A percentile compares a stretch with the other conserved stretches of the same genome.
phyloP scores from a whole-genome alignment of 1,139 yeast genomes.

The Lodderomyces theae region DNA sequence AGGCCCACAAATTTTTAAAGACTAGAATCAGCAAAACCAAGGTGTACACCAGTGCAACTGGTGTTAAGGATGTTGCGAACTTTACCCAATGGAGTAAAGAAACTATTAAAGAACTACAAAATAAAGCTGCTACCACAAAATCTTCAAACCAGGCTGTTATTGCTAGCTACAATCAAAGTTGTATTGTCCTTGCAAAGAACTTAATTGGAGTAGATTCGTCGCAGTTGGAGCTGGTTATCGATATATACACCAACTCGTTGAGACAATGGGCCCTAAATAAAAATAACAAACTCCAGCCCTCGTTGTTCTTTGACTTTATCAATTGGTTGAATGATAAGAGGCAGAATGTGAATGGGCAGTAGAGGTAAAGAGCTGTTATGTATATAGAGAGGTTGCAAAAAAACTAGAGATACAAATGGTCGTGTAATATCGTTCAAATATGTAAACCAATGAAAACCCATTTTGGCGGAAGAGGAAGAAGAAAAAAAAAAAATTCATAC shows the following conservation, averaged over 20 bases:
- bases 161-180: conserved; percentile 57
- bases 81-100: conserved; percentile 20
- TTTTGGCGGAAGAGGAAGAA: background rate
- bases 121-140: conserved; percentile 40
- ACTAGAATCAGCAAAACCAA: conserved; percentile 58
- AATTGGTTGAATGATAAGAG: conserved; percentile 67
- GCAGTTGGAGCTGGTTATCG: conserved; percentile 40
- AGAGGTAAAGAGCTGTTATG: background rate
- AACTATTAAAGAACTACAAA: conserved; percentile 31
- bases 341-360: conserved; percentile 1
- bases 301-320: conserved; percentile 71
- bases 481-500: background rate
- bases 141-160: conserved; percentile 51
- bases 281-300: conserved; percentile 52
- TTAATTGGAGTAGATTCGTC: conserved; percentile 36
- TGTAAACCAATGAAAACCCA: conserved; percentile 7
- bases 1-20: conserved; percentile 71
- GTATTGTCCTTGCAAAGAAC: conserved; percentile 62
- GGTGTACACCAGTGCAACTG: conserved; percentile 18
- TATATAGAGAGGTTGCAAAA: background rate
- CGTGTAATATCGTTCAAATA: background rate
- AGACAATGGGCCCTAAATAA: conserved; percentile 57
- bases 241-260: conserved; percentile 55
- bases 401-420: background rate
- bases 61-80: conserved; percentile 17